Evolutionary conservation across 352 stramenopile genomes (phyloP), one percentile per base, ranked within the genome.

Genomic region (Aphanomyces stellatus): DNA sequence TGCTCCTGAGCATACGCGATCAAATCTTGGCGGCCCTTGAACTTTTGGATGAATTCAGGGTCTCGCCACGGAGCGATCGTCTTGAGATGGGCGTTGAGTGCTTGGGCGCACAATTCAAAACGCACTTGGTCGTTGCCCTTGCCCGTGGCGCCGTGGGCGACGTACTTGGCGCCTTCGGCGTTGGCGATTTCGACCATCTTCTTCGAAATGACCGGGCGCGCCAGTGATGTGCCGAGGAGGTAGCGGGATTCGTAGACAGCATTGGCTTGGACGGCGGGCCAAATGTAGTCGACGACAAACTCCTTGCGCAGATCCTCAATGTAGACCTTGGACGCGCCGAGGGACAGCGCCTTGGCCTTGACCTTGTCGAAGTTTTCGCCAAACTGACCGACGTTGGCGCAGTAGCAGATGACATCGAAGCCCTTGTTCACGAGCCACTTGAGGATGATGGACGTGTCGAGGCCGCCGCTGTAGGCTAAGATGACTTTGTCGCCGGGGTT

Each of bases 41-140:
- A 99, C 70, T 85, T 93, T 73, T 98, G 89, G 49, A 99, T 98
- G 82, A 99, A 99, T 83, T 98, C 95, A 17, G 95, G 79, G 72
- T 99, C 96, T 43, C 96, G 81, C 97, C 97, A 99, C 33, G 96
- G 95, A 25, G 96, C 96, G 63, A 99, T 98, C 46, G 88, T 98
- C 72, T 97, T 90, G 70, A 99, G 96, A 34, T 80, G 90, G 19
- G 97, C 91, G 74, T 98, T 93, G 25, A 99, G 78, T 3, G 96
- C 95, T 76, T 98, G 95, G 19, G 93, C 93, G 78, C 95, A 99
- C 75, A 99, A 95, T 88, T 99, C 96, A 71, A 99, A 99, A 57
- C 97, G 94, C 30, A 98, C 91, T 79, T 99, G 97, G 81, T 99
- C 97, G 78, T 99, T 99, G 61, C 97, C 97, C 87, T 99, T 99